Evolutionary conservation across 208 protist species (phyloP), one percentile per base, ranked within the genome.

Genomic region (Naegleria fowleri): DNA sequence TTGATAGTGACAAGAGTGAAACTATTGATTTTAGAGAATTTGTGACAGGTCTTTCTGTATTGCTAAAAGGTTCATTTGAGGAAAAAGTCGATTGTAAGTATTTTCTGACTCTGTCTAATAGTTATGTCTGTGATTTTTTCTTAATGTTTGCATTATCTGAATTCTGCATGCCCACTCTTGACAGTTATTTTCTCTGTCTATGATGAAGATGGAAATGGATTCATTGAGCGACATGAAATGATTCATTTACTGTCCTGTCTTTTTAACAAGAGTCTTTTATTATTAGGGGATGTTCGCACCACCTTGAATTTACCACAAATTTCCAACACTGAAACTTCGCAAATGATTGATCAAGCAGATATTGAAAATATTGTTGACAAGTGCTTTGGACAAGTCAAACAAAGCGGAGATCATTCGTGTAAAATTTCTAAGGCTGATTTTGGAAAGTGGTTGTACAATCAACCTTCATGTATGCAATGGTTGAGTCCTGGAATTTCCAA

Each of bases 181-280:
- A 67, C 22, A 67, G 55, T 67, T 13, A 67, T 67, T 29, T 67
- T 67, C 22, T 67, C 55, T 67, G 55, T 67, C 22, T 67, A 67
- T 67, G 55, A 67, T 67, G 55, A 67, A 67, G 55, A 67, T 67
- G 55, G 55, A 67, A 67, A 67, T 67, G 55, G 55, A 67, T 67
- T 22, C 22, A 67, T 67, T 67, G 55, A 67, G 19, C 11, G 55
- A 67, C 55, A 67, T 67, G 55, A 67, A 67, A 67, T 67, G 55
- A 29, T 29, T 67, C 55, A 67, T 19, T 29, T 67, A 29, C 22
- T 67, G 1, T 67, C 55, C 3, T 67, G 55, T 67, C 55, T 67
- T 67, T 67, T 67, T 29, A 67, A 67, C 22, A 67, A 67, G 55
- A 67, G 55, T 67, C 55, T 67, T 67, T 2, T 29, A 29, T 29